Evolutionary conservation across 441 rosid species (phyloP), one percentile per base, ranked within the genome.

Genomic region (Aquilaria agallochum): DNA sequence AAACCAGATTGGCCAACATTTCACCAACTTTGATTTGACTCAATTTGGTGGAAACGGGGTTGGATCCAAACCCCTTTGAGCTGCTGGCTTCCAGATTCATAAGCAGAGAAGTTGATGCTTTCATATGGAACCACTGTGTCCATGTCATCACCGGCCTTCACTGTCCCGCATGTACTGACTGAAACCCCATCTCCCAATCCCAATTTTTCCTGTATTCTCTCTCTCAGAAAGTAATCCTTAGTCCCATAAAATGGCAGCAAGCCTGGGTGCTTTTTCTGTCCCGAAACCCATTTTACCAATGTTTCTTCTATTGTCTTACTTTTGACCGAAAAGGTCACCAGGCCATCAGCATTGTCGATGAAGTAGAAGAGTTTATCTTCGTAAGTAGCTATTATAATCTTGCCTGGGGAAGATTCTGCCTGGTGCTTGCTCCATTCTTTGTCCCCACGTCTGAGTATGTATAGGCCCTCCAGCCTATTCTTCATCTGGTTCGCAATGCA

Each of bases 11-110:
- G 27, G 27, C 27, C 27, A 20, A 20, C 27, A 20, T 20, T 20
- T 44, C 63, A 71, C 79, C 79, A 68, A 31, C 46, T 60, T 13
- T 53, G 62, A 0, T 44, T 48, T 31, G 11, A 31, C 10, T 65
- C 48, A 59, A 75, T 50, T n/a, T 44, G 58, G 33, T 59, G 56
- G 72, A 72, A 76, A 30, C 76, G 63, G n/a, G 80, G 76, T 27
- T 66, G 63, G 30, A 76, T 31, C 80, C 80, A 72, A 0, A 72
- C 68, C 44, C 80, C 80, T 53, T 59, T 72, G 2, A 57, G 36
- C 49, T 7, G 9, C 4, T 13, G 33, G 20, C 31, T 9, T 32
- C 13, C 60, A 33, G 51, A 45, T 53, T 45, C 62, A 32, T 40
- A 6, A 50, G 53, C 32, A 48, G 56, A 11, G 5, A 2, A 31